Evolutionary conservation across 768 basidiomycete species (phyloP), one percentile per base, ranked within the genome.

Genomic region (Vishniacozyma victoriae): DNA sequence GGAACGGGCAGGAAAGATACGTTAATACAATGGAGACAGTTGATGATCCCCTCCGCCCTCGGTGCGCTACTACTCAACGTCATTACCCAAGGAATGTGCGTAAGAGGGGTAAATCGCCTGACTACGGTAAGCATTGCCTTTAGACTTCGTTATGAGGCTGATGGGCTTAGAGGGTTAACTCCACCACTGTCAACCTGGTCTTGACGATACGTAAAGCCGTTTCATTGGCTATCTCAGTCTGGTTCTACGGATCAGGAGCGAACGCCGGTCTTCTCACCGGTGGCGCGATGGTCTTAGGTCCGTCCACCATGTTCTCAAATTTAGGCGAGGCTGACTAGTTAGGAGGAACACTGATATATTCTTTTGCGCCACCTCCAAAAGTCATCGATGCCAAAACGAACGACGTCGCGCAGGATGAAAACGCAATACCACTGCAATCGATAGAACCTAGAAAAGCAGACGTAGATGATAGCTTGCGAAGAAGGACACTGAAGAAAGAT

Each of bases 201-300:
- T 75, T 89, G 26, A 89, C 87, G 1, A 75, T 82, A 0, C 79
- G 88, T 41, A 91, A 91, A 67, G 87, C 87, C 5, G 68, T 87
- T 39, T 85, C 83, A 54, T 76, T 91, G 18, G 83, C 80, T 57
- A 79, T 89, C 50, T 85, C 83, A 59, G 83, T 91, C 6, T 87
- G 85, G 84, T 87, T 81, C 79, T 88, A 87, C 62, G 82, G 82
- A 1, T 81, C 79, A 52, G 81, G 80, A 4, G 82, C 84, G 80
- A 86, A 86, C 50, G 46, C 64, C 0, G 79, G 81, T 50, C 74
- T 89, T 19, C 81, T 75, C 0, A 29, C 77, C 4, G 88, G 88
- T 19, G 86, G 85, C 3, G 71, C 65, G 3, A 80, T 89, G 80
- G 88, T 91, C 2, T 82, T 87, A 55, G 44, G 71, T 72, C 27